phyloP scores from a whole-genome alignment of 495 filamentous ascomycete species.

The Penicillium psychrofluorescens region DNA sequence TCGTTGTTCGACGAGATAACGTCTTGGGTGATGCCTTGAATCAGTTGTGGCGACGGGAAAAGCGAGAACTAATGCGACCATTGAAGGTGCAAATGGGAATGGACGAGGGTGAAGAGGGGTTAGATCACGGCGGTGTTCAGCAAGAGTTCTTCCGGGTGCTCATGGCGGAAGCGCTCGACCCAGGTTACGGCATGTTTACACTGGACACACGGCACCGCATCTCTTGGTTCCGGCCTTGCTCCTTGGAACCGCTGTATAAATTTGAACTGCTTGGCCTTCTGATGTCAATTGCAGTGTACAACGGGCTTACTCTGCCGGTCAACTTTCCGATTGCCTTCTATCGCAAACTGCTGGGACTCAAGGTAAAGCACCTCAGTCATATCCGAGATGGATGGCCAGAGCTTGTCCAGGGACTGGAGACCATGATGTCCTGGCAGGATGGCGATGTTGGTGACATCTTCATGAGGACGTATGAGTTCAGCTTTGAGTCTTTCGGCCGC shows the following conservation, averaged over 20 bases:
- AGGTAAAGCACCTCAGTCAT: constrained; percentile 59
- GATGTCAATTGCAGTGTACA: constrained; percentile 86
- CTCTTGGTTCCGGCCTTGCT: constrained; percentile 81
- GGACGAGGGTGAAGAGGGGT: constrained; percentile 74
- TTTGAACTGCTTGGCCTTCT: constrained; percentile 87
- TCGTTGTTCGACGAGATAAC: constrained; percentile 64
- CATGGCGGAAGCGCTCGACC: constrained; percentile 67
- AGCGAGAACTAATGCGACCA: constrained; percentile 73
- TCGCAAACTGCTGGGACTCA: constrained; percentile 60
- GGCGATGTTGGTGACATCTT: constrained; percentile 79
- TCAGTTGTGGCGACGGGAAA: constrained; percentile 80
- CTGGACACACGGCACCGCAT: constrained; percentile 65
- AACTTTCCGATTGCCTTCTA: constrained; percentile 84
- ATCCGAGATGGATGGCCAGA: constrained; percentile 86
- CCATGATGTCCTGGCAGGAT: constrained; percentile 67
- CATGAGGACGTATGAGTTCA: constrained; percentile 75
- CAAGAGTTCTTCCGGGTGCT: constrained; percentile 90
- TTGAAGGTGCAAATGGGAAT: constrained; percentile 83
- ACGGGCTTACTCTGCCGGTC: constrained; percentile 81
- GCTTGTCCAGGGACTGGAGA: constrained; percentile 62
- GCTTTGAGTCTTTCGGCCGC: constrained; percentile 60
- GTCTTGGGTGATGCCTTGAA: constrained; percentile 74
- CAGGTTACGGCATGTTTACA: constrained; percentile 71
- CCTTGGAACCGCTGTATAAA: constrained; percentile 75
- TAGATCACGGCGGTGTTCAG: constrained; percentile 90